phyloP scores from a whole-genome alignment of 2,329 filamentous ascomycete genomes.

The Emmonsiellopsis sp. region DNA sequence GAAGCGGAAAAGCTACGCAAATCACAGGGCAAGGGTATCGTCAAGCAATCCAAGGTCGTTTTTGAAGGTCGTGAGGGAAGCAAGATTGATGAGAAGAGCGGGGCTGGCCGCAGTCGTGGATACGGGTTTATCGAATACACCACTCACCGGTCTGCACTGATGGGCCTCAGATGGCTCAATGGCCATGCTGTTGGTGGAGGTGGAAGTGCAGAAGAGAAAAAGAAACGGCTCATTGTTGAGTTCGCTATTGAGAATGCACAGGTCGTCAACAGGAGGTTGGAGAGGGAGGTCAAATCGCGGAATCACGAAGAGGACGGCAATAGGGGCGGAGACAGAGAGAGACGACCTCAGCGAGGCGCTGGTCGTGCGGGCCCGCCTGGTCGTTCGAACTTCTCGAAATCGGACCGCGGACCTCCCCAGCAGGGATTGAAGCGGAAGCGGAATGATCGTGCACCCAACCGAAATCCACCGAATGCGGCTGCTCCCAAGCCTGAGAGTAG shows the following conservation, averaged over 20 bases:
- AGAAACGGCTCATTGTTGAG: conserved; percentile 83
- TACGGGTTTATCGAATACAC: conserved; percentile 98
- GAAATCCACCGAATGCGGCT: conserved; percentile 7
- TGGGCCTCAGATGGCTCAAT: conserved; percentile 91
- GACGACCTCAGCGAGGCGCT: conserved; percentile 11
- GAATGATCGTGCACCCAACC: conserved; percentile 9
- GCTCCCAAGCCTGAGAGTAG: conserved; percentile 10
- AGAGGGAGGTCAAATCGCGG: conserved; percentile 49
- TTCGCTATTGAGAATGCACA: conserved; percentile 98
- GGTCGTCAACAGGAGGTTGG: conserved; percentile 71
- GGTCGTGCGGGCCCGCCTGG: conserved; percentile 7
- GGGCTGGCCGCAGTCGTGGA: conserved; percentile 74
- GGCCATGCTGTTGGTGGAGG: conserved; percentile 49
- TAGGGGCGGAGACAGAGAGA: conserved; percentile 7
- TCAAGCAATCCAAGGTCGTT: conserved; percentile 88
- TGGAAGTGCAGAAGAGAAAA: conserved; percentile 35
- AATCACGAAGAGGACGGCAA: conserved; percentile 16
- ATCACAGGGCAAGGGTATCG: conserved; percentile 72
- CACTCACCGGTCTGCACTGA: conserved; percentile 85
- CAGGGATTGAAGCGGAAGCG: conserved; percentile 26
- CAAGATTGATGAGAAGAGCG: conserved; percentile 68
- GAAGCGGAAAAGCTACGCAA: conserved; percentile 73
- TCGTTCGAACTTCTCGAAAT: conserved; percentile 3
- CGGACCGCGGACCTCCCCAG: conserved; percentile 8
- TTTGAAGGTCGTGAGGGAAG: conserved; percentile 80